phyloP scores from a whole-genome alignment of 257 asterid species.

The Coffea eugenioides region DNA sequence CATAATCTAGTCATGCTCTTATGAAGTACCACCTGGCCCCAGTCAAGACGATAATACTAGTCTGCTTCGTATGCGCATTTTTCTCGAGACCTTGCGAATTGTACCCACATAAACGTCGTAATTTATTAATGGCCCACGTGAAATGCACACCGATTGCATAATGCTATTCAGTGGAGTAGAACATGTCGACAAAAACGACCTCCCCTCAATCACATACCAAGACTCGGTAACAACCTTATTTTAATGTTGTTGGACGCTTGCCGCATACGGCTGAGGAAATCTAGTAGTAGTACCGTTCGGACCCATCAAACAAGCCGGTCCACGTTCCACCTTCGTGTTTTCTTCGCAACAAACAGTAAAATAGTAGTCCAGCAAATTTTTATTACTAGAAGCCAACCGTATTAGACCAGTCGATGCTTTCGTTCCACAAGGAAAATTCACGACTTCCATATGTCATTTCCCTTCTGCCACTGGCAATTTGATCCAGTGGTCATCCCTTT shows the following conservation, averaged over 20 bases:
- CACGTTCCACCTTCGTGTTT: constrained; percentile 12
- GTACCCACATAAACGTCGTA: background rate
- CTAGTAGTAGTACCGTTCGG: background rate
- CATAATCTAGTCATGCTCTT: no score
- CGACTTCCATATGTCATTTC: background rate
- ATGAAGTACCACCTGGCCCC: no score
- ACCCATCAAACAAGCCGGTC: constrained; percentile 30
- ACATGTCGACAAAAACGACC: background rate
- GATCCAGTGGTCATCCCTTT: no score
- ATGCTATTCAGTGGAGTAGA: no score
- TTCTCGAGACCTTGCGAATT: background rate
- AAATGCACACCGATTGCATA: background rate
- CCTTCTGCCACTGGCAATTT: no score
- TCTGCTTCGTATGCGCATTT: no score
- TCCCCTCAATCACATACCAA: background rate
- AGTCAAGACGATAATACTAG: no score
- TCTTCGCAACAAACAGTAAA: no score
- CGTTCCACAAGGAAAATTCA: background rate
- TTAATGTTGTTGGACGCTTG: background rate
- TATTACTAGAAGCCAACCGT: constrained; percentile 12
- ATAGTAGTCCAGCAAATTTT: no score
- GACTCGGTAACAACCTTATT: constrained; percentile 1
- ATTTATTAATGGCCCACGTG: background rate
- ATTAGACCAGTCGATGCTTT: background rate
- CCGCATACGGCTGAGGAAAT: background rate